These are phyloP conservation scores for Chaetomium cochliodes DNA, from an alignment of 495 filamentous ascomycete species.

Conservation along the genomic window DNA sequence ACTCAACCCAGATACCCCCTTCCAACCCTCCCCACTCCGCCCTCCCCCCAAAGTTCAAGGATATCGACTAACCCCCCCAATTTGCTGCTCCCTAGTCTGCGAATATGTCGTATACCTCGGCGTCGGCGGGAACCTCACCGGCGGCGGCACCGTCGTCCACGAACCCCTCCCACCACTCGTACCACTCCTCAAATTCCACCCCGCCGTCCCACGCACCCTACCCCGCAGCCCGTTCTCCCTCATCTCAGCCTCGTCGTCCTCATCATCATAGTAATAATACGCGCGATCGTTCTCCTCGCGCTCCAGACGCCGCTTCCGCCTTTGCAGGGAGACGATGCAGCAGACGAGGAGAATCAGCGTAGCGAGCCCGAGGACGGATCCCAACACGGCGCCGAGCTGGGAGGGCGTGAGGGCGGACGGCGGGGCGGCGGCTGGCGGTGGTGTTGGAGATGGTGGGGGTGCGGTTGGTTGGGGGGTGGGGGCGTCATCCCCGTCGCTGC, in stretches of 20 bases:
- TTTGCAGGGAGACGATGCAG: slow-evolving; percentile 11
- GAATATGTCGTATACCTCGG: slow-evolving; percentile 16
- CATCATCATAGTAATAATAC: neutral
- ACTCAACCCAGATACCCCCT: neutral
- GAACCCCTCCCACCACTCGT: neutral
- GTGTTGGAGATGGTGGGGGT: neutral
- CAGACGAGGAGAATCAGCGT: slow-evolving; percentile 21
- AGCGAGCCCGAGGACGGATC: slow-evolving; percentile 23
- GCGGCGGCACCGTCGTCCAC: slow-evolving; percentile 23
- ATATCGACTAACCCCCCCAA: slow-evolving; percentile 18
- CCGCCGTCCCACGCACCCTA: neutral
- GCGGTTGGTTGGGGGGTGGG: neutral
- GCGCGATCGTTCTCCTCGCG: neutral
- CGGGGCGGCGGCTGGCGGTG: neutral
- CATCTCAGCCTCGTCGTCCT: neutral
- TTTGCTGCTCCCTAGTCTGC: slow-evolving; percentile 17
- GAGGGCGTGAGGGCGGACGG: slow-evolving; percentile 16
- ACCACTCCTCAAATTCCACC: neutral
- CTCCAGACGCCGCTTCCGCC: neutral
- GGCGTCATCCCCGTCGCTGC: neutral
- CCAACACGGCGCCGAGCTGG: slow-evolving; percentile 27
- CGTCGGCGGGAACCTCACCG: slow-evolving; percentile 20
- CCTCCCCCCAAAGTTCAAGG: slow-evolving; percentile 12
- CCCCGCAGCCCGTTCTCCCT: neutral
- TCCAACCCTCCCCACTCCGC: neutral